These are phyloP conservation scores for Lathyrus oleraceus DNA, from an alignment of 306 rosid species.

Conservation along the genomic window DNA sequence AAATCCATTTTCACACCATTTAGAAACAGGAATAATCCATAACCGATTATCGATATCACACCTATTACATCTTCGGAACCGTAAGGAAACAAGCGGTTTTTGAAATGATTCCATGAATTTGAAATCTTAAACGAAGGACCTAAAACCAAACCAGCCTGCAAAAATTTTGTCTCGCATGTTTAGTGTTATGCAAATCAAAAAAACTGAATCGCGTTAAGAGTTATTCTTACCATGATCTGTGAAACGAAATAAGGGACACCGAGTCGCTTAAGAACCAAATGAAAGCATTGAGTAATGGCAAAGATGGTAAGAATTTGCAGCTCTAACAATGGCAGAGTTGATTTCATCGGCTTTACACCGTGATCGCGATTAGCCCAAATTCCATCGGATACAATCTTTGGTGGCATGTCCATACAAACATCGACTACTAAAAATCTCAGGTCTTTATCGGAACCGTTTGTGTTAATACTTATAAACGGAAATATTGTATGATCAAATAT, in stretches of 20 bases:
- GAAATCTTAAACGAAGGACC: conserved; percentile 39
- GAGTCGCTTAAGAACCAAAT: conserved; percentile 41
- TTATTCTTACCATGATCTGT: conserved; percentile 44
- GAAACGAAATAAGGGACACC: conserved; percentile 51
- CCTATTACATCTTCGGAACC: conserved; percentile 37
- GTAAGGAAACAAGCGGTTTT: conserved; percentile 20
- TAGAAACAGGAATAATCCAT: conserved; percentile 40
- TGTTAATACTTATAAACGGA: neutral
- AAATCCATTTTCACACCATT: conserved; percentile 53
- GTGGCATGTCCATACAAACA: conserved; percentile 1
- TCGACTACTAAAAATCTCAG: neutral
- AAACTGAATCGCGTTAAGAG: neutral
- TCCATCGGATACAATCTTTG: conserved; percentile 24
- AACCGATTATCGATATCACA: conserved; percentile 36
- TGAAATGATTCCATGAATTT: neutral
- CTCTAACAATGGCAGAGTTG: conserved; percentile 43
- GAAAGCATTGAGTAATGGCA: conserved; percentile 31
- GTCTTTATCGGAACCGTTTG: neutral
- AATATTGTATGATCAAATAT: neutral
- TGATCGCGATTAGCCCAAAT: neutral
- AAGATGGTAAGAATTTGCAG: conserved; percentile 45
- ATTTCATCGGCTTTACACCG: conserved; percentile 6
- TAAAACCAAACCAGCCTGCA: conserved; percentile 50
- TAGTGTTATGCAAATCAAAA: neutral
- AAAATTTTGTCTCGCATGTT: neutral